Evolutionary conservation across 495 filamentous ascomycete species (phyloP).

Genomic region (Hyaloscypha hepaticicola): DNA sequence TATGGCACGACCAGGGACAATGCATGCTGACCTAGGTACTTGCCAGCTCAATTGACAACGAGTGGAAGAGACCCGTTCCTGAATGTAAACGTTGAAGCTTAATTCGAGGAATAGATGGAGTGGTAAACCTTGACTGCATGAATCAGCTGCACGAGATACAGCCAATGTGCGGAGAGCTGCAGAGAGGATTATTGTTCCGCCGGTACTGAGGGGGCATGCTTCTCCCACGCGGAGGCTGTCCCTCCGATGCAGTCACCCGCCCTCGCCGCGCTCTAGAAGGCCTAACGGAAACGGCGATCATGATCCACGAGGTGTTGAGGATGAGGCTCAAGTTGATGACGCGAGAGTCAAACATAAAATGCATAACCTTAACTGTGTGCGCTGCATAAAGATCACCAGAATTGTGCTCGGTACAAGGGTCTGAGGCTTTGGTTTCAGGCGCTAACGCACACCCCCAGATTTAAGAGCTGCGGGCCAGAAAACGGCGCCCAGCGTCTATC

Average conservation of each 20-base stretch:
- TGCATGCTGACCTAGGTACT: not conserved
- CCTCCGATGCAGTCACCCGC: slow-evolving; percentile 6
- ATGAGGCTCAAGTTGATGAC: not conserved
- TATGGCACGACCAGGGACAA: not conserved
- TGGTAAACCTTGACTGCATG: not conserved
- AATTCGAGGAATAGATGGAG: not conserved
- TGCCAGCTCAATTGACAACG: not conserved
- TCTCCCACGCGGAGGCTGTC: slow-evolving; percentile 1
- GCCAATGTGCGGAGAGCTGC: slow-evolving; percentile 13
- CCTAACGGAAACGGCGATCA: not conserved
- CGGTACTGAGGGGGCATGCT: not conserved
- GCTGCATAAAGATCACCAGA: not conserved
- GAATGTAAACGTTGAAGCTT: not conserved
- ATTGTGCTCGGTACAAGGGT: too few species aligned
- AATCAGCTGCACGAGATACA: slow-evolving; percentile 13
- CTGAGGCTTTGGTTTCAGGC: too few species aligned
- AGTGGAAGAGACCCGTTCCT: not conserved
- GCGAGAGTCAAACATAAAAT: not conserved
- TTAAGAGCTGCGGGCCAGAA: too few species aligned
- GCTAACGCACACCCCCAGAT: too few species aligned
- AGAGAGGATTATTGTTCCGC: slow-evolving; percentile 15
- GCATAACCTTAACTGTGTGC: not conserved
- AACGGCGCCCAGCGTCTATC: too few species aligned
- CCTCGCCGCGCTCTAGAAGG: not conserved
- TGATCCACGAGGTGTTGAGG: not conserved